phyloP scores from a whole-genome alignment of 176 grass and related monocot genomes.

The Typha latifolia region DNA sequence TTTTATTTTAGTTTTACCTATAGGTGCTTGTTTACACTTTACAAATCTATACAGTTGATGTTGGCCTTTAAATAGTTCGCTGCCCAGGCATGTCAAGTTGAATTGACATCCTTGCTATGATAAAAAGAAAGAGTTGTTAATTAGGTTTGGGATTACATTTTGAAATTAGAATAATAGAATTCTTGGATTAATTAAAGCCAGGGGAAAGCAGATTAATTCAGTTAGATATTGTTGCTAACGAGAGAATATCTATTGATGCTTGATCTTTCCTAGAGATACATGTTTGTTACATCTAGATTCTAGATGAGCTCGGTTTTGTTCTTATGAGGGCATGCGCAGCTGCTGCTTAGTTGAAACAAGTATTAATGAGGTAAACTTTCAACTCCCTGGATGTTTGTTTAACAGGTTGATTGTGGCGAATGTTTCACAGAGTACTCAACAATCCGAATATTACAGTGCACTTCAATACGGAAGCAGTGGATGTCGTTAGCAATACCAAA shows the following conservation, averaged over 20 bases:
- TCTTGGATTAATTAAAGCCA: not conserved
- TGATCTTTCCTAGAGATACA: slow-evolving; percentile 11
- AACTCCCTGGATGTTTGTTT: slow-evolving; percentile 95
- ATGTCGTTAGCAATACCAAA: slow-evolving; percentile 79
- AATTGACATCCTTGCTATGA: not conserved
- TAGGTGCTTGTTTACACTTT: too few species aligned
- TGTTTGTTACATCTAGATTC: slow-evolving; percentile 2
- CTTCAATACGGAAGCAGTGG: slow-evolving; percentile 82
- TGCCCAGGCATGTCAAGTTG: not conserved
- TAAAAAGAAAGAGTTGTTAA: not conserved
- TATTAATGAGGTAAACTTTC: slow-evolving; percentile 76
- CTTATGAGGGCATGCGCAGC: slow-evolving; percentile 38
- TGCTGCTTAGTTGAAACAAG: slow-evolving; percentile 40
- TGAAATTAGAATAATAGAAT: not conserved
- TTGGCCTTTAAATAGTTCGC: not conserved
- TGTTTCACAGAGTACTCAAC: slow-evolving; percentile 99
- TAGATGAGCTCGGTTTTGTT: slow-evolving; percentile 32
- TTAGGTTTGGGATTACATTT: not conserved
- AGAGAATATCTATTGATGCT: not conserved
- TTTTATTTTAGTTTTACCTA: too few species aligned
- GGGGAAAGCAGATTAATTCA: not conserved
- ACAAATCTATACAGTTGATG: too few species aligned
- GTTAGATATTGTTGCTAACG: not conserved
- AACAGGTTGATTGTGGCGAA: slow-evolving; percentile 99
- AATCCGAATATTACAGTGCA: slow-evolving; percentile 94